These are phyloP conservation scores for Lasiodiplodia sp. DNA, from an alignment of 2,329 filamentous ascomycete species.

Conservation along the genomic window DNA sequence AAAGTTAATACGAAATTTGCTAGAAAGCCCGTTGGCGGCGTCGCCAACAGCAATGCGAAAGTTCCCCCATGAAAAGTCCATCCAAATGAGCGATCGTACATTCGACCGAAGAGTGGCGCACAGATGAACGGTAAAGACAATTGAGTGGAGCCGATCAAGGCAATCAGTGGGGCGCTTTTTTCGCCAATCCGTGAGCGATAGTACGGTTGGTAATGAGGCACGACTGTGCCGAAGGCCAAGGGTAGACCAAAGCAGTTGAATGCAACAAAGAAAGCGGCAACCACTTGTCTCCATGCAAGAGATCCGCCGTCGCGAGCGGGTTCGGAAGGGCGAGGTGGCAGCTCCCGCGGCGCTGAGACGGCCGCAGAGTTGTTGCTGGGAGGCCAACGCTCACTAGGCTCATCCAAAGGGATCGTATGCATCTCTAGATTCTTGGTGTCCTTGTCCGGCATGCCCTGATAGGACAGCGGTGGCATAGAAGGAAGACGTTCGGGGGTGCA, in stretches of 20 bases:
- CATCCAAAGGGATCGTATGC: too few species aligned
- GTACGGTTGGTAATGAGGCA: conserved; percentile 35
- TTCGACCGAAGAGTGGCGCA: conserved; percentile 39
- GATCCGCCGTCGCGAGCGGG: conserved; percentile 7
- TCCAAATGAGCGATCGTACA: conserved; percentile 43
- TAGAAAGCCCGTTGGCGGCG: conserved; percentile 38
- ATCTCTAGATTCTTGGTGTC: too few species aligned
- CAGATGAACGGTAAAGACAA: conserved; percentile 44
- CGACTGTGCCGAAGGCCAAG: conserved; percentile 43
- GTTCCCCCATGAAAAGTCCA: conserved; percentile 42
- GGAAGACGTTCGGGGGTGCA: too few species aligned
- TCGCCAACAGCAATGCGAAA: conserved; percentile 36
- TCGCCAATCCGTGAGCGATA: conserved; percentile 37
- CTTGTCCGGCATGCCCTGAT: too few species aligned
- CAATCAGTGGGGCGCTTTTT: conserved; percentile 37
- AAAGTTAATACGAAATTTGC: conserved; percentile 37
- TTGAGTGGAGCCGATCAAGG: conserved; percentile 48
- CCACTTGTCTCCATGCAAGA: not conserved
- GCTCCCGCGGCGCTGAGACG: not conserved
- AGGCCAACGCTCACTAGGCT: not conserved
- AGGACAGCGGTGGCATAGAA: too few species aligned
- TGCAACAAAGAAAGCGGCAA: conserved; percentile 9
- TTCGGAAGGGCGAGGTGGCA: not conserved
- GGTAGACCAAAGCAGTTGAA: conserved; percentile 41
- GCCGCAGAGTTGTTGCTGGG: not conserved